These are phyloP conservation scores for Orychophragmus violaceus DNA, from an alignment of 345 rosid genomes.

Conservation along the genomic window DNA sequence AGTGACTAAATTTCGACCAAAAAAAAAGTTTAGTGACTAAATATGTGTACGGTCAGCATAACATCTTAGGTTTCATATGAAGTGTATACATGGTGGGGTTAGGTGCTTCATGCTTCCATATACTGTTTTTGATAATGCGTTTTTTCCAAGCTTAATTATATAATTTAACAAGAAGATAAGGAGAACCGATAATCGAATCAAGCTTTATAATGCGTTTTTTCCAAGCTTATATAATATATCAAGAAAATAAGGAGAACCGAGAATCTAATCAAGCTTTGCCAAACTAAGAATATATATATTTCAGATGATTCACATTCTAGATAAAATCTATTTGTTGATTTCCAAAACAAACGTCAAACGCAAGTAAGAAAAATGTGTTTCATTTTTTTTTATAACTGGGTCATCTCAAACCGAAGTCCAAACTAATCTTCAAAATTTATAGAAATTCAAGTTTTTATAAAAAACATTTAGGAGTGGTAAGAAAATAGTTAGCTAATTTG, in stretches of 20 bases:
- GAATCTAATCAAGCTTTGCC: background rate
- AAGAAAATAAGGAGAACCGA: background rate
- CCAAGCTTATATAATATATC: background rate
- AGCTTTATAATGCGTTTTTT: background rate
- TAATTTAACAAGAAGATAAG: background rate
- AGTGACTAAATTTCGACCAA: too few species aligned
- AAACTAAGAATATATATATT: background rate
- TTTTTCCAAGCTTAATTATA: slow-evolving; percentile 6
- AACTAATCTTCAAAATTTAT: too few species aligned
- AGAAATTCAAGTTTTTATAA: too few species aligned
- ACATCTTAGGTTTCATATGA: background rate
- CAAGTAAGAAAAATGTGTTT: background rate
- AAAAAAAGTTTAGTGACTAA: background rate
- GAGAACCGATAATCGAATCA: background rate
- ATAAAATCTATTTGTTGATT: background rate
- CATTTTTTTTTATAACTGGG: background rate
- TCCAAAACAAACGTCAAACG: background rate
- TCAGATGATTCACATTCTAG: background rate
- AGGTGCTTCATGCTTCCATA: slow-evolving; percentile 7
- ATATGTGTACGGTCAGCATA: background rate
- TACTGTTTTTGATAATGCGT: background rate
- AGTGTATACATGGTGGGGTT: slow-evolving; percentile 16
- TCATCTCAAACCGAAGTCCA: too few species aligned
- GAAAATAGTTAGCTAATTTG: too few species aligned
- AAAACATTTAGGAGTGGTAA: too few species aligned